These are phyloP conservation scores for Ophiosphaerella korrae DNA, from an alignment of 2,329 filamentous ascomycete species.

Conservation along the genomic window DNA sequence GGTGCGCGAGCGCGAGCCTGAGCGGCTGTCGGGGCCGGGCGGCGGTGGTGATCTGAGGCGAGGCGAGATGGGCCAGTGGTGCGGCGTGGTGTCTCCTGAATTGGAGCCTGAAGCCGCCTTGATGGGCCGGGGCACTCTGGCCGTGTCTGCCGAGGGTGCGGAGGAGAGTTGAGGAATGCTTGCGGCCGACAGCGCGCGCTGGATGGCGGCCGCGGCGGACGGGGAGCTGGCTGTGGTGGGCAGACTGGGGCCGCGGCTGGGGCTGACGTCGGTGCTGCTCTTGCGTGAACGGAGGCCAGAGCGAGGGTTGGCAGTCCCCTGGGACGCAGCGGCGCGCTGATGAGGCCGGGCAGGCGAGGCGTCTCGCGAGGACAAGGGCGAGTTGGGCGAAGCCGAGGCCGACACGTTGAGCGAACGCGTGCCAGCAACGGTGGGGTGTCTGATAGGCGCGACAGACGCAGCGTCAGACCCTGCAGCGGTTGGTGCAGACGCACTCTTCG, in stretches of 20 bases:
- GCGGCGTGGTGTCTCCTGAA: constrained; percentile 55
- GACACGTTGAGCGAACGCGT: constrained; percentile 37
- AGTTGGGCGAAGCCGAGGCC: constrained; percentile 48
- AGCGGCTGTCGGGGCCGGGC: constrained; percentile 37
- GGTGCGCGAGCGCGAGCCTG: constrained; percentile 48
- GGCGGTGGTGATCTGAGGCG: constrained; percentile 79
- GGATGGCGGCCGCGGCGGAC: constrained; percentile 66
- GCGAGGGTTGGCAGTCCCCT: constrained; percentile 25
- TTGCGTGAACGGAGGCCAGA: constrained; percentile 48
- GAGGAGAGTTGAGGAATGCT: constrained; percentile 69
- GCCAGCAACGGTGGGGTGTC: constrained; percentile 28
- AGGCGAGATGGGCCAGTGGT: constrained; percentile 77
- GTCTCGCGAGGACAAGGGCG: constrained; percentile 55
- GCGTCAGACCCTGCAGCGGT: constrained; percentile 20
- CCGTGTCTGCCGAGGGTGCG: constrained; percentile 61
- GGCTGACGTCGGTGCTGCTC: constrained; percentile 52
- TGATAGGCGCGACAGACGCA: constrained; percentile 23
- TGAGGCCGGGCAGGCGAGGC: constrained; percentile 50
- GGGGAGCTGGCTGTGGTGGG: constrained; percentile 52
- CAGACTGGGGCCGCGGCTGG: constrained; percentile 45
- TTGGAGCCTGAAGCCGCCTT: constrained; percentile 62
- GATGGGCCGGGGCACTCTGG: constrained; percentile 67
- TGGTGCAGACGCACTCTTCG: constrained; percentile 7
- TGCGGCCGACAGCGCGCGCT: constrained; percentile 71
- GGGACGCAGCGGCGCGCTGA: constrained; percentile 28